Evolutionary conservation across 1,284 basidiomycete species (phyloP).

Genomic region (Ceratobasidium sp.): DNA sequence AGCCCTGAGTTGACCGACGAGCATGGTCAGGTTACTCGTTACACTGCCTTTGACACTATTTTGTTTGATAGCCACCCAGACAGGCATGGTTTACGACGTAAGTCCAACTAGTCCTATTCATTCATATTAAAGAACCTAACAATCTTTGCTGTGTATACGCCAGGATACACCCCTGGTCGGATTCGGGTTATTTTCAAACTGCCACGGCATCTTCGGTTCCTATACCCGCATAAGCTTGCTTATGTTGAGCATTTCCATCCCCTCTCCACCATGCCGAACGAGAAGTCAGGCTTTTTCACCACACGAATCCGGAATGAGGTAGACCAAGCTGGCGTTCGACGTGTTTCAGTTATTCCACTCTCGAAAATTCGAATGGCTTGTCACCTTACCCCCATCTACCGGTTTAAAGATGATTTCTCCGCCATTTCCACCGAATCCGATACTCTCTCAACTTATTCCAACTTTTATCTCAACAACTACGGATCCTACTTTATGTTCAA

Average conservation of each 20-base stretch:
- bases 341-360: background rate
- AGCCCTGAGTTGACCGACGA: too few species aligned
- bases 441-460: background rate
- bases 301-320: background rate
- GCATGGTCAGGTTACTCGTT: too few species aligned
- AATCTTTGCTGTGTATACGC: too few species aligned
- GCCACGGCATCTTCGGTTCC: background rate
- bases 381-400: background rate
- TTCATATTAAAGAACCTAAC: too few species aligned
- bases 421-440: background rate
- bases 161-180: too few species aligned
- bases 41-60: too few species aligned
- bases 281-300: background rate
- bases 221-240: background rate
- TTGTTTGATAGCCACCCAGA: too few species aligned
- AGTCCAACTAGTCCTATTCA: too few species aligned
- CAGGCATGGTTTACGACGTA: too few species aligned
- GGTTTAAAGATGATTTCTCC: background rate
- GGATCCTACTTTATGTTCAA: background rate
- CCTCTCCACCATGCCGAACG: background rate
- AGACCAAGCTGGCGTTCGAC: background rate
- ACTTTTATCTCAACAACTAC: background rate
- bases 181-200: background rate
- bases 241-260: background rate
- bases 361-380: background rate